Evolutionary conservation across 139 green algal genomes (phyloP), one percentile per base, ranked within the genome.

Genomic region (Picochlorum costavermella): DNA sequence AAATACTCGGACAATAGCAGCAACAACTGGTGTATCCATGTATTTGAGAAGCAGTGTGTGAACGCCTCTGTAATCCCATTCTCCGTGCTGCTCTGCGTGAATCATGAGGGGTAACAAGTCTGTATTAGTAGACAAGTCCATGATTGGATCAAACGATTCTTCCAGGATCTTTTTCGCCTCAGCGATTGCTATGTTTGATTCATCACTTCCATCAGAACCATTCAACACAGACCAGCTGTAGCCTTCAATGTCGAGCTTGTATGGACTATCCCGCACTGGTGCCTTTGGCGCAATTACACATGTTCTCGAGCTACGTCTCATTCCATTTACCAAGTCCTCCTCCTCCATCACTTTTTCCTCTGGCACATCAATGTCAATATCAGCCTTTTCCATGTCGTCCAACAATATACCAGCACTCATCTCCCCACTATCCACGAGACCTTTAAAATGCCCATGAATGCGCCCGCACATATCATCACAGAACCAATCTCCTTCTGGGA

Each of bases 101-200:
- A 95, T 82, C 84, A 97, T 97, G 50, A 84, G 65, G 12, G 81
- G 81, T 74, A 96, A 73, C 67, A 97, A 79, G 81, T 97, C 87
- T 20, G 74, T 67, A 36, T 79, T 75, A 16, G 77, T 88, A 44
- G 61, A 66, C 6, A 75, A 61, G 66, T 96, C 89, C 37, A 90
- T 82, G 71, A 96, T 95, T 53, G 90, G 90, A 70, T 95, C 86
- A 64, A 96, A 96, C 9, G 68, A 83, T 71, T 88, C 75, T 63
- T 79, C 61, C 31, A 87, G 68, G 26, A 88, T 66, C 20, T 65
- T 50, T 30, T 50, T 25, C 8, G 68, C 62, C 12, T 63, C 60
- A 50, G 64, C 59, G 5, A 79, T 68, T 20, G 67, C 70, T 46
- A 23, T 31, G 8, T 46, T 58, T 16, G 69, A 72, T n/a, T 56